phyloP scores from a whole-genome alignment of 208 protist genomes.

The Jaenimonas drosophilae region DNA sequence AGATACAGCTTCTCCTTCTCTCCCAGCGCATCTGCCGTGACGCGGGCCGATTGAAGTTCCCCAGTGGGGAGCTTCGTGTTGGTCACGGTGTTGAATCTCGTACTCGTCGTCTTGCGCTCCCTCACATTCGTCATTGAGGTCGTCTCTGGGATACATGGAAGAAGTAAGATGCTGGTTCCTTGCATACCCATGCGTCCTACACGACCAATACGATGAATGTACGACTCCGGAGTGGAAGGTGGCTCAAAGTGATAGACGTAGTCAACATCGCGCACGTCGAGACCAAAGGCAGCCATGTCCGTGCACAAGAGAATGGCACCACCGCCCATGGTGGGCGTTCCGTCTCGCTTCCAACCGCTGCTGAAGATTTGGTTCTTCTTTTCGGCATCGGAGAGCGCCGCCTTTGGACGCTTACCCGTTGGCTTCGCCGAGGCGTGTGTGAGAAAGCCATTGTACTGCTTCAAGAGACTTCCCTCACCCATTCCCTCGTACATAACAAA shows the following conservation, averaged over 20 bases:
- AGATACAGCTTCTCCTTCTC: conserved; percentile 39
- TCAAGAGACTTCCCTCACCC: conserved; percentile 50
- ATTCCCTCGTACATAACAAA: conserved; percentile 85
- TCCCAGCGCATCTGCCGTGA: conserved; percentile 18
- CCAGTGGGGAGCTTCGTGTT: conserved; percentile 63
- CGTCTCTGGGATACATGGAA: conserved; percentile 35
- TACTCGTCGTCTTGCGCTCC: conserved; percentile 60
- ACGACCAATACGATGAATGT: conserved; percentile 87
- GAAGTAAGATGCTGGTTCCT: conserved; percentile 73
- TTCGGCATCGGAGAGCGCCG: conserved; percentile 33
- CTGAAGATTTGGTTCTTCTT: conserved; percentile 72
- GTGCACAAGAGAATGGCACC: conserved; percentile 86
- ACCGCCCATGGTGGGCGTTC: conserved; percentile 36
- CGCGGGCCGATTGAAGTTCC: conserved; percentile 28
- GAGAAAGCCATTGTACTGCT: conserved; percentile 83
- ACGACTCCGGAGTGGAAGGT: conserved; percentile 60
- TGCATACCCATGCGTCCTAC: conserved; percentile 85
- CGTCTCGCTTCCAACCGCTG: conserved; percentile 71
- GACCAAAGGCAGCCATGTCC: conserved; percentile 80
- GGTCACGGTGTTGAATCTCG: conserved; percentile 60
- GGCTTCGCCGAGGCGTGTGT: conserved; percentile 17
- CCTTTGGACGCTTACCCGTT: conserved; percentile 1
- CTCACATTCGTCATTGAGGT: conserved; percentile 12
- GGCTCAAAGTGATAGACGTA: conserved; percentile 91
- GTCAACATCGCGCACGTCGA: conserved; percentile 88